Percentiles rank a stretch among this genome's conserved stretches.
These are phyloP conservation scores for Leishmania arabica DNA, from an alignment of 208 protist genomes.

Conservation along the genomic window DNA sequence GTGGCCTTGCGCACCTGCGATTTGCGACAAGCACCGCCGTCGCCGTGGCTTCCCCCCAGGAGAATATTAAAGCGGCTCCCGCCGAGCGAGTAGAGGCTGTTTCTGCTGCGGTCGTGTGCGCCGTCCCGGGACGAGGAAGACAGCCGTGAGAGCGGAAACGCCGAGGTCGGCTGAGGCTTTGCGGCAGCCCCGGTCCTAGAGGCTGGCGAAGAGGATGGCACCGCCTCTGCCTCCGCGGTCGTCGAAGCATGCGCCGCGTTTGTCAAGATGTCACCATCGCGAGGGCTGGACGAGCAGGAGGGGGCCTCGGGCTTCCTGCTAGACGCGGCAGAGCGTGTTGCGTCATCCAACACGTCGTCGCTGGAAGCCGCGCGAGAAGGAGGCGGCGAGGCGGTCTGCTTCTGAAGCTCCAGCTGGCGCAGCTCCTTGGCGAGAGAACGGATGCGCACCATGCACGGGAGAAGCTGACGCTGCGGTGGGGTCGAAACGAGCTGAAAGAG, in stretches of 20 bases:
- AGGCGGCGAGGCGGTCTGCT: constrained; percentile 6
- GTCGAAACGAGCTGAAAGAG: not conserved
- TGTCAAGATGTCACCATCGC: not conserved
- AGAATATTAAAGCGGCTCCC: constrained; percentile 70
- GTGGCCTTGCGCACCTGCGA: constrained; percentile 40
- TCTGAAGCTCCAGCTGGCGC: constrained; percentile 28
- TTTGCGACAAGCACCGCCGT: constrained; percentile 25
- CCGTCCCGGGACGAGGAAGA: not conserved
- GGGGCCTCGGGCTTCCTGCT: not conserved
- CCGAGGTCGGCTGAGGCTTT: not conserved
- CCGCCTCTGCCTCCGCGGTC: not conserved
- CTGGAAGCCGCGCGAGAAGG: not conserved
- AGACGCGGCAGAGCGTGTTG: not conserved
- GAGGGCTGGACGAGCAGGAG: constrained; percentile 2
- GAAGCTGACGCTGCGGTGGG: not conserved
- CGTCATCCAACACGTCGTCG: not conserved
- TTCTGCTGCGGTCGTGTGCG: not conserved
- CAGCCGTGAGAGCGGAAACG: not conserved
- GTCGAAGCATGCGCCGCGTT: constrained; percentile 1
- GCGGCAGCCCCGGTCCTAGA: not conserved
- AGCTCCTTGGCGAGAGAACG: constrained; percentile 40
- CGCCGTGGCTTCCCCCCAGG: constrained; percentile 25
- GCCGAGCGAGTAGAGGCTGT: constrained; percentile 17
- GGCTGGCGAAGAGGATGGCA: constrained; percentile 7
- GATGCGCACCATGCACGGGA: constrained; percentile 18